Evolutionary conservation across 2,329 filamentous ascomycete species (phyloP), one percentile per base, ranked within the genome.

Genomic region (Pestalotiopsis sp.): DNA sequence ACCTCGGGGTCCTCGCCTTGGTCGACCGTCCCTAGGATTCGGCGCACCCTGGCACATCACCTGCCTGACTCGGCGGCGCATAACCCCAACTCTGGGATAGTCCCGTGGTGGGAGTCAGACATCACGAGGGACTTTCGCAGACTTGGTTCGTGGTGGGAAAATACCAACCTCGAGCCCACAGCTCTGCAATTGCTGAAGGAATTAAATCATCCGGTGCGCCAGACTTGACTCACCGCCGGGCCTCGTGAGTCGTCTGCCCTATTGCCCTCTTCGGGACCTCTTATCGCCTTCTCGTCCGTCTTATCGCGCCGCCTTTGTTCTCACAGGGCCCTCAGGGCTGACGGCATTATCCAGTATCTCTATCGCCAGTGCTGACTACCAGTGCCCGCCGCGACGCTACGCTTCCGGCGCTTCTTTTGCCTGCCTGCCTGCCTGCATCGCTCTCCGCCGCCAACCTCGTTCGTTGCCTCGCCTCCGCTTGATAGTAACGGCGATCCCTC

Each of bases 1-100:
- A 20, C 45, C 45, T 52, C 45, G 45, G 45, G 45, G 45, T 20
- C 45, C 11, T 52, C 7, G 45, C 31, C 31, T 36, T 36, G 31
- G 31, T 36, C 31, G 31, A 1, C 31, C 31, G 20, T 52, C 17
- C 20, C 45, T 52, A 20, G 45, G n/a, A 40, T 23, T 25, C 63
- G 17, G 41, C 41, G 23, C 11, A 36, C 36, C 41, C 23, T 23
- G 31, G 40, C 11, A 17, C 40, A 66, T 67, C 66, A 67, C 66
- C 66, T 67, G 66, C 66, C 66, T 67, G 58, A 63, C 66, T 67
- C 66, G 66, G 66, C 66, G 31, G 52, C 45, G 45, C 49, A 20
- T 56, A 25, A 13, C 49, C 63, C 36, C 63, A 66, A 45, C 63
- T 57, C 63, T 38, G 25, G 40, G 31, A 36, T 31, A 49, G 49